A percentile compares a stretch with the other conserved stretches of the same genome.
Conservation (phyloP, 2,329 filamentous ascomycete species). For the Fusarium camptoceras region DNA sequence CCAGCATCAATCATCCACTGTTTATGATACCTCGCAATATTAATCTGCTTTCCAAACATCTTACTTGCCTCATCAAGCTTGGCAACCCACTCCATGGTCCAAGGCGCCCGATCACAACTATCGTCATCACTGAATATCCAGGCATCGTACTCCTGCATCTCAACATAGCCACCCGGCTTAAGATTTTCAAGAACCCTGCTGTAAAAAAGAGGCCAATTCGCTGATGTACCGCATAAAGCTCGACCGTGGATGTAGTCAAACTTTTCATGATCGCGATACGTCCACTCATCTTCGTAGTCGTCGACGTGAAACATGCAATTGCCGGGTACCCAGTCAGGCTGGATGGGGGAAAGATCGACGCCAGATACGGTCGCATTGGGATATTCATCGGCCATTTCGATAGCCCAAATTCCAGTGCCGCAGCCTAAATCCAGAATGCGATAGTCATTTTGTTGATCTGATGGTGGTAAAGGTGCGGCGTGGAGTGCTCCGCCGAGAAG, state of each 20-base stretch:
- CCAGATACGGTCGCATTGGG: constrained; percentile 55
- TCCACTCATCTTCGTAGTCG: constrained; percentile 67
- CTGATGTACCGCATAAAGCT: constrained; percentile 50
- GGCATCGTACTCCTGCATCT: constrained; percentile 56
- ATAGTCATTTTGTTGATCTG: constrained; percentile 35
- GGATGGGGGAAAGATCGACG: constrained; percentile 69
- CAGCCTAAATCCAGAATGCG: constrained; percentile 69
- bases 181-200: constrained; percentile 45
- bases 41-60: constrained; percentile 55
- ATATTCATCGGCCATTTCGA: constrained; percentile 66
- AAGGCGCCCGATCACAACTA: constrained; percentile 52
- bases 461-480: constrained; percentile 46
- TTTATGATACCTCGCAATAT: constrained; percentile 52
- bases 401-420: constrained; percentile 71
- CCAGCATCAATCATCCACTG: constrained; percentile 55
- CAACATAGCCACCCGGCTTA: constrained; percentile 53
- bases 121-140: constrained; percentile 56
- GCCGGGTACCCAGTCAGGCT: constrained; percentile 65
- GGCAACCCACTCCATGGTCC: constrained; percentile 55
- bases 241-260: constrained; percentile 55
- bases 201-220: constrained; percentile 51
- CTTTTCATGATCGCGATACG: constrained; percentile 45
- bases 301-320: constrained; percentile 76
- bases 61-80: constrained; percentile 53
- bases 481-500: constrained; percentile 41